A percentile compares a stretch with the other conserved stretches of the same genome.
phyloP scores from a whole-genome alignment of 805 yeast genomes.

The Metschnikowia similis region DNA sequence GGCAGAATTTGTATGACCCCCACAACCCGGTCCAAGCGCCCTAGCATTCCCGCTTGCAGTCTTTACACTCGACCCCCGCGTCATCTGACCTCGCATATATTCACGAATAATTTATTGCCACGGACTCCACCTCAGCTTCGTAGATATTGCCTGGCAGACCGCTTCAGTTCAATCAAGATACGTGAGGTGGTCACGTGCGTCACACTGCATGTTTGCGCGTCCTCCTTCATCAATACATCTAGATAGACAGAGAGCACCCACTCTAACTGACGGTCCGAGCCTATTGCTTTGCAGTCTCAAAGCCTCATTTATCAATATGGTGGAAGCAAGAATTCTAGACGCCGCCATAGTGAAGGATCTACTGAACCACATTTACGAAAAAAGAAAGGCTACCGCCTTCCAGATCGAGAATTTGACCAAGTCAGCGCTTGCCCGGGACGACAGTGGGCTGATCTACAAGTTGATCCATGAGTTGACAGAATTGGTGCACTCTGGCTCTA shows the following conservation, averaged over 20 bases:
- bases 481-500: slow-evolving; percentile 67
- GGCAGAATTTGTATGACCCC: neutral
- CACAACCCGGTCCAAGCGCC: neutral
- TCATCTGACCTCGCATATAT: neutral
- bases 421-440: slow-evolving; percentile 56
- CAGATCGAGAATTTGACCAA: slow-evolving; percentile 77
- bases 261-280: neutral
- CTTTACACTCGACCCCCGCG: too few relatives aligned
- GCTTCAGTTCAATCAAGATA: neutral
- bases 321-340: slow-evolving; percentile 28
- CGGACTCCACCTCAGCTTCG: neutral
- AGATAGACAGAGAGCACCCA: neutral
- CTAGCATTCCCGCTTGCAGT: neutral
- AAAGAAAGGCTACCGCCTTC: slow-evolving; percentile 46
- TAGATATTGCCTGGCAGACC: too few relatives aligned
- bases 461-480: slow-evolving; percentile 75
- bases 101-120: neutral
- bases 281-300: neutral
- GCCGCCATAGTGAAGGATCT: slow-evolving; percentile 37
- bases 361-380: slow-evolving; percentile 43
- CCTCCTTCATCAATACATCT: neutral
- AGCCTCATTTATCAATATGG: slow-evolving; percentile 8
- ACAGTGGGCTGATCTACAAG: slow-evolving; percentile 53
- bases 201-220: neutral
- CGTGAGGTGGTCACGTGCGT: neutral